Conservation (phyloP, 1,139 yeast genomes). For the Spencermartinsiella ligniputridi region DNA sequence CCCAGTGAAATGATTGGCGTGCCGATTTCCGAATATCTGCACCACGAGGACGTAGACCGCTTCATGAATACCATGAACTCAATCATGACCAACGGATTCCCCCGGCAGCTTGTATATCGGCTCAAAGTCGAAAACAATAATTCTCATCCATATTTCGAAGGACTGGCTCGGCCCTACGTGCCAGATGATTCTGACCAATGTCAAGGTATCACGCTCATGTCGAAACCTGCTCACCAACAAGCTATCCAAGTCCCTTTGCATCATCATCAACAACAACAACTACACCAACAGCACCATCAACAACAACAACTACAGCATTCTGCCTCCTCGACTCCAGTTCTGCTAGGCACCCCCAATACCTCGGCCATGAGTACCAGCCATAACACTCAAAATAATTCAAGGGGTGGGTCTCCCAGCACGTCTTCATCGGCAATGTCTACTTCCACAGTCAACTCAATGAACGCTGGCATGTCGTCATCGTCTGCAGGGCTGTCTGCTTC, state of each 20-base stretch:
- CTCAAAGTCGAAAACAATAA: constrained; percentile 8
- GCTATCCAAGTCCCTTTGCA: neutral
- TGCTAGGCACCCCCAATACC: neutral
- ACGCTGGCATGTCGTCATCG: constrained; percentile 4
- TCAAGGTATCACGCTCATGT: constrained; percentile 15
- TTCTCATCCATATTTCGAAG: constrained; percentile 3
- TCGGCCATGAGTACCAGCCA: neutral
- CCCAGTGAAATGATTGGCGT: constrained; percentile 16
- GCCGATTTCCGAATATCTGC: constrained; percentile 21
- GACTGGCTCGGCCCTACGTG: constrained; percentile 15
- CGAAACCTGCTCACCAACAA: constrained; percentile 7
- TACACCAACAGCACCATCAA: neutral
- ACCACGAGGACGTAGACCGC: constrained; percentile 25
- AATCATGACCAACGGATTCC: constrained; percentile 14
- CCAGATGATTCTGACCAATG: constrained; percentile 11
- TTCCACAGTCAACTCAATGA: neutral
- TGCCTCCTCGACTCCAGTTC: neutral
- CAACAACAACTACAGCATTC: neutral
- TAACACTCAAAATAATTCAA: neutral
- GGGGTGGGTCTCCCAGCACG: neutral
- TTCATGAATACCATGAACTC: constrained; percentile 18
- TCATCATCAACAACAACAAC: constrained; percentile 1
- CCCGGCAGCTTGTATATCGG: constrained; percentile 19
- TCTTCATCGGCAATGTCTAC: neutral
- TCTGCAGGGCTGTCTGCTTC: neutral